These are phyloP conservation scores for Delphinella strobiligena DNA, from an alignment of 2,329 filamentous ascomycete species.

Conservation along the genomic window DNA sequence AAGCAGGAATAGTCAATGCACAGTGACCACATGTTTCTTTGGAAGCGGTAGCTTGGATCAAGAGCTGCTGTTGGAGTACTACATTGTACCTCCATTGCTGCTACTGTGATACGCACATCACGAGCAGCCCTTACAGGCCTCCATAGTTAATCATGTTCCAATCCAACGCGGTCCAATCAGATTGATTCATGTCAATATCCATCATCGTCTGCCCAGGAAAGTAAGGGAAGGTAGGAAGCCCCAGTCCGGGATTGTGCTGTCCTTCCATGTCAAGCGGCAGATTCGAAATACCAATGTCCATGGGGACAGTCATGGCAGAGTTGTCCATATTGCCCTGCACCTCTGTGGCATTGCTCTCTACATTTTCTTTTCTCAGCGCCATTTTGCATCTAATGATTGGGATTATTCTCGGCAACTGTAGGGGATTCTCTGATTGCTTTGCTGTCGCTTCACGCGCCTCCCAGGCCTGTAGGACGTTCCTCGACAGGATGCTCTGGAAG, in stretches of 20 bases:
- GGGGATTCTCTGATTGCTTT: neutral
- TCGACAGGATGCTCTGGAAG: conserved; percentile 34
- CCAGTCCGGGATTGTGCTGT: neutral
- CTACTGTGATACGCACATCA: too few relatives aligned
- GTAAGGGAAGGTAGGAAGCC: neutral
- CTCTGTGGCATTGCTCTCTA: neutral
- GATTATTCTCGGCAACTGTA: neutral
- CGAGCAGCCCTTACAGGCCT: neutral
- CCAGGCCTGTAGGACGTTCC: conserved; percentile 52
- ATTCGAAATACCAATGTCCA: neutral
- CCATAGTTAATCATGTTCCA: neutral
- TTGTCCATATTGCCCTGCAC: neutral
- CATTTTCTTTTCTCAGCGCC: neutral
- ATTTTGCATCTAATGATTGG: neutral
- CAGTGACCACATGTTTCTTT: too few relatives aligned
- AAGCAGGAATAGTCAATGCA: too few relatives aligned
- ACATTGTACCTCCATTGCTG: too few relatives aligned
- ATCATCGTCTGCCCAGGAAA: neutral
- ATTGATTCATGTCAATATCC: neutral
- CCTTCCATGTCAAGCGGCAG: neutral
- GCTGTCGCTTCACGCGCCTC: conserved; percentile 31
- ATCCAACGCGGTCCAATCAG: neutral
- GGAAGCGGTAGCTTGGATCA: too few relatives aligned
- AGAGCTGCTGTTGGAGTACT: too few relatives aligned
- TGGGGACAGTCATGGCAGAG: neutral